A percentile compares a stretch with the other conserved stretches of the same genome.
Evolutionary conservation across 2,329 filamentous ascomycete genomes (phyloP).

Genomic region (Talaromyces pinophilus): DNA sequence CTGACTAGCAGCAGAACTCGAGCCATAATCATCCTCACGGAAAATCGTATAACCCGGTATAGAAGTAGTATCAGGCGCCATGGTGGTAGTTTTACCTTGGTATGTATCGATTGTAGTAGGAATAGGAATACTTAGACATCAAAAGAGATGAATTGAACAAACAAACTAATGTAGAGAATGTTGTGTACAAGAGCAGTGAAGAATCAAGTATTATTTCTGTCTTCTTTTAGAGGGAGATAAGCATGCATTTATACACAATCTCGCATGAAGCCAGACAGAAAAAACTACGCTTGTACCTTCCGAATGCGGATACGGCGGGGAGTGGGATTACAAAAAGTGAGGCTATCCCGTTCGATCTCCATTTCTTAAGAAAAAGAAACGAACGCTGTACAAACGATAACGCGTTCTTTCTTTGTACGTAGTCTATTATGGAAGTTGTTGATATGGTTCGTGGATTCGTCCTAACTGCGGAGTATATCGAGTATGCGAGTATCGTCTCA

Average conservation of each 20-base stretch:
- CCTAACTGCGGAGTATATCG: not conserved
- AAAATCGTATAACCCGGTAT: slow-evolving; percentile 27
- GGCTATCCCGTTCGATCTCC: slow-evolving; percentile 6
- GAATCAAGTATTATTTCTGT: not conserved
- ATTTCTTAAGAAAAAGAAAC: not conserved
- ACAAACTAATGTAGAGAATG: not conserved
- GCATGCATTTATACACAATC: slow-evolving; percentile 3
- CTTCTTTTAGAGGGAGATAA: not conserved
- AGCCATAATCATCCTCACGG: slow-evolving; percentile 23
- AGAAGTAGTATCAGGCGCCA: slow-evolving; percentile 26
- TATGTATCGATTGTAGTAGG: not conserved
- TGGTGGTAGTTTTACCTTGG: slow-evolving; percentile 15
- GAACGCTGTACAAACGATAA: not conserved
- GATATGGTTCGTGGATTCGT: not conserved
- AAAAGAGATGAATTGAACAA: not conserved
- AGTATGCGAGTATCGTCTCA: not conserved
- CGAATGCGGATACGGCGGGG: slow-evolving; percentile 17
- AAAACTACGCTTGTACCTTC: slow-evolving; percentile 21
- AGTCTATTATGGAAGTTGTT: no score
- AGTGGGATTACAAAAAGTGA: not conserved
- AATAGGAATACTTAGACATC: not conserved
- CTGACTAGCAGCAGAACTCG: slow-evolving; percentile 20
- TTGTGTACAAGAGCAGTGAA: not conserved
- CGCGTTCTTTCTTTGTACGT: not conserved
- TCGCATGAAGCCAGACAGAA: not conserved